Conservation (phyloP, 306 rosid genomes). For the Prunus kanzakura region DNA sequence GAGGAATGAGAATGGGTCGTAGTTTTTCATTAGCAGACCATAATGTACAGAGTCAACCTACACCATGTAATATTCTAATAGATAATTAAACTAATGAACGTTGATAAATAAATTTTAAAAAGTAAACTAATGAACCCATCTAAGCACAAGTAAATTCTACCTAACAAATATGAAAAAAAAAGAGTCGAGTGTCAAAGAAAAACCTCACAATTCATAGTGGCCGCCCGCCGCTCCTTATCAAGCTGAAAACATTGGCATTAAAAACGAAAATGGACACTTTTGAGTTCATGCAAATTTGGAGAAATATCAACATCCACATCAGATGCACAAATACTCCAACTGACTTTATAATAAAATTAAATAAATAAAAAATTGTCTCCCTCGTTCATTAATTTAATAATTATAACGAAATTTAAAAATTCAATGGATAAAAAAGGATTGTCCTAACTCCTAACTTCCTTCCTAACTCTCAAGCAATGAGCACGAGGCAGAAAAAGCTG, state of each 20-base stretch:
- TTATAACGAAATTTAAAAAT: neutral
- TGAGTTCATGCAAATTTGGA: neutral
- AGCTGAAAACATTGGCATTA: neutral
- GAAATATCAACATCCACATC: neutral
- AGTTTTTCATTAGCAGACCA: neutral
- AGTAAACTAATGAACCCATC: neutral
- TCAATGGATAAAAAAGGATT: neutral
- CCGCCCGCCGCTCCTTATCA: neutral
- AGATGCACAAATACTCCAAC: neutral
- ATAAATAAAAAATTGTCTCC: neutral
- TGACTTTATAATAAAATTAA: neutral
- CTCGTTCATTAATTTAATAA: neutral
- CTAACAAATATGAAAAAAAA: neutral
- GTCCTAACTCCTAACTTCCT: neutral
- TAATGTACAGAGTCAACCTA: neutral
- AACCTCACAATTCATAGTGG: neutral
- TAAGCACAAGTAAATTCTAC: neutral
- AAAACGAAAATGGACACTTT: neutral
- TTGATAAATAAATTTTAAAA: neutral
- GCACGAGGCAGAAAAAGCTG: conserved; percentile 10
- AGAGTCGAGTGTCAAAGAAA: neutral
- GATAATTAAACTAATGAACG: neutral
- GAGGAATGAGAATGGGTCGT: neutral
- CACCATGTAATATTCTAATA: neutral
- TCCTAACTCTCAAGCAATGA: neutral